Percentiles rank a stretch among this genome's conserved stretches.
These are phyloP conservation scores for Aureobasidium sp. DNA, from an alignment of 2,329 filamentous ascomycete genomes.

Conservation along the genomic window DNA sequence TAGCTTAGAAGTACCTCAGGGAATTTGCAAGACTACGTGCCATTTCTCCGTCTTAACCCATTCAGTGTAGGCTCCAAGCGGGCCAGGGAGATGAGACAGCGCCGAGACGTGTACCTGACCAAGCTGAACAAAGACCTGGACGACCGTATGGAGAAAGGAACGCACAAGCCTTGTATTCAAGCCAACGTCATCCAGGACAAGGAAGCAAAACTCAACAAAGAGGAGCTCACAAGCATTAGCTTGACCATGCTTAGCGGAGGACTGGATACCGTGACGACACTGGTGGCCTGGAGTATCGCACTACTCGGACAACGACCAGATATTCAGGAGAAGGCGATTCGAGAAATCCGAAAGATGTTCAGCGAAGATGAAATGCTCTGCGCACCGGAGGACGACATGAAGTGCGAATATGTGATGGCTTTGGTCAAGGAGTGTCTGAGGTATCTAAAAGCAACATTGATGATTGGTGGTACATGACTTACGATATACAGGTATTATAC, in stretches of 20 bases:
- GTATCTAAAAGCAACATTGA: conserved; percentile 20
- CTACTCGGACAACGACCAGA: conserved; percentile 51
- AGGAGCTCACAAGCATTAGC: conserved; percentile 56
- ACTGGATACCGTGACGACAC: conserved; percentile 56
- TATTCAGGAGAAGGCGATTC: conserved; percentile 51
- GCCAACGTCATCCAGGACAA: conserved; percentile 57
- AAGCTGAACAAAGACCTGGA: conserved; percentile 51
- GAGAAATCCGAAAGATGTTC: conserved; percentile 49
- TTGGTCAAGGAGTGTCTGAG: conserved; percentile 54
- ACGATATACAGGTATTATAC: conserved; percentile 44
- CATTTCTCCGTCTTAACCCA: conserved; percentile 50
- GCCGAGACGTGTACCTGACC: conserved; percentile 52
- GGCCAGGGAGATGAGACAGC: conserved; percentile 50
- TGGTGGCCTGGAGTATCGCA: conserved; percentile 56
- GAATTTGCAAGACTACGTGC: conserved; percentile 55
- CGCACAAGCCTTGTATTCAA: conserved; percentile 56
- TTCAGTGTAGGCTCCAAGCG: conserved; percentile 50
- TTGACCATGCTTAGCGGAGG: conserved; percentile 61
- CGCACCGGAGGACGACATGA: conserved; percentile 53
- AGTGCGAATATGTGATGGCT: conserved; percentile 54
- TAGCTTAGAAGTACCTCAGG: conserved; percentile 50
- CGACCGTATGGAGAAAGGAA: conserved; percentile 51
- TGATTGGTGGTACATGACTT: not conserved
- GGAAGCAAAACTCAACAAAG: conserved; percentile 52
- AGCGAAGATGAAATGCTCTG: conserved; percentile 46